Base-by-base conservation (phyloP, 345 rosid species). In the Populus nigra region DNA sequence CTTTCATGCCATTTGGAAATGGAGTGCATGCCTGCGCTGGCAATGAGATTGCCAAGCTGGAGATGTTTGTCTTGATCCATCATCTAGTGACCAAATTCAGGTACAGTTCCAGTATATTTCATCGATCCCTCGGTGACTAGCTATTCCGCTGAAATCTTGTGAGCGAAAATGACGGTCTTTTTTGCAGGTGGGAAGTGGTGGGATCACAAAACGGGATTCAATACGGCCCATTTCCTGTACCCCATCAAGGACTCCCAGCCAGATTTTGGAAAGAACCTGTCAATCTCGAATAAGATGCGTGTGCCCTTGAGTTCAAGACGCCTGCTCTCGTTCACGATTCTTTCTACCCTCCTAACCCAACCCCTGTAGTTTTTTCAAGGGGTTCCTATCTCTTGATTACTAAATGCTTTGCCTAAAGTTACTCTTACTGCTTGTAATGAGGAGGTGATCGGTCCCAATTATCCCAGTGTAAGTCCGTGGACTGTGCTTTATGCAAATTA, bases 1-100 rank as follows among this genome's bases (percentile, higher is more conserved):
- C 94, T 1, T 93, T 89, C 81, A 84, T 92, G 92, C 98, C 99
- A n/a, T 96, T 96, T 74, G 98, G 99, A 74, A 88, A 78, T 45
- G 99, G 99, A n/a, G 92, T 84, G 7, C 99, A 96, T 65, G 84
- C 96, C 36, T 96, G 99, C 85, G 97, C 99, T 5, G 99, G 99
- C 33, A 93, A 88, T 65, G 94, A 92, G 70, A 93, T 96, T 6
- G 98, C 99, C 90, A 96, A 92, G 88, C 80, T 93, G 82, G 93
- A 93, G 84, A 87, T 92, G 68, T 90, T 96, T 71, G 84, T 90
- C 65, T 76, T 96, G 68, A 82, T 96, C 76, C 98, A 96, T 75
- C 96, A 96, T 77, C 84, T 96, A 10, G 77, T 85, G 27, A 89
- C 94, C 65, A 88, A 83, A 72, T 90, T 87, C 87, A 86, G 93